Evolutionary conservation across 345 rosid species (phyloP).

Genomic region (Conringia planisiliqua): DNA sequence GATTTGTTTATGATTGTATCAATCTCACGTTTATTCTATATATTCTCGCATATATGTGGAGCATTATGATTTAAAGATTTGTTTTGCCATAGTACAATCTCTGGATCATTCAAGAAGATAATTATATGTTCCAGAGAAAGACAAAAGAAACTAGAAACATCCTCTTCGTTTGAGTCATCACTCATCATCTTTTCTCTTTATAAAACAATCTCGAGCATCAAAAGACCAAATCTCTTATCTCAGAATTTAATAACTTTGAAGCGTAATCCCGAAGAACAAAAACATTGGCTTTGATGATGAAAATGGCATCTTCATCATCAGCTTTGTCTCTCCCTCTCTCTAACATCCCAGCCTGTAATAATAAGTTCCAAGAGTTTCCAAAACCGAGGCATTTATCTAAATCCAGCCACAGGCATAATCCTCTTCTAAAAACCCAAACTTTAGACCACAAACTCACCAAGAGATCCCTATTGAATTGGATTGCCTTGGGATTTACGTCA

Average conservation of each 20-base stretch:
- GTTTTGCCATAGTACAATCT: background rate
- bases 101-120: slow-evolving; percentile 24
- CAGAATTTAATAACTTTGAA: background rate
- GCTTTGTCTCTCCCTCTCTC: slow-evolving; percentile 44
- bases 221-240: background rate
- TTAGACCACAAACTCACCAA: slow-evolving; percentile 30
- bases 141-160: slow-evolving; percentile 24
- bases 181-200: slow-evolving; percentile 1
- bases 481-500: slow-evolving; percentile 36
- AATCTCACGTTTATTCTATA: background rate
- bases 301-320: slow-evolving; percentile 28
- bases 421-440: slow-evolving; percentile 25
- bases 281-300: background rate
- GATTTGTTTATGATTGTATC: background rate
- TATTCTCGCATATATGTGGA: background rate
- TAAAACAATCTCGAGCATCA: slow-evolving; percentile 3
- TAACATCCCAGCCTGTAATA: slow-evolving; percentile 39
- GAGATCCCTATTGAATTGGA: slow-evolving; percentile 44
- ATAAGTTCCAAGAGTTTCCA: slow-evolving; percentile 40
- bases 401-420: slow-evolving; percentile 26
- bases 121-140: slow-evolving; percentile 13
- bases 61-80: background rate
- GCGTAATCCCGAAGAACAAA: background rate
- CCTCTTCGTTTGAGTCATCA: slow-evolving; percentile 11
- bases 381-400: slow-evolving; percentile 33